phyloP scores from a whole-genome alignment of 495 filamentous ascomycete genomes.

The Hyaloscypha variabilis region DNA sequence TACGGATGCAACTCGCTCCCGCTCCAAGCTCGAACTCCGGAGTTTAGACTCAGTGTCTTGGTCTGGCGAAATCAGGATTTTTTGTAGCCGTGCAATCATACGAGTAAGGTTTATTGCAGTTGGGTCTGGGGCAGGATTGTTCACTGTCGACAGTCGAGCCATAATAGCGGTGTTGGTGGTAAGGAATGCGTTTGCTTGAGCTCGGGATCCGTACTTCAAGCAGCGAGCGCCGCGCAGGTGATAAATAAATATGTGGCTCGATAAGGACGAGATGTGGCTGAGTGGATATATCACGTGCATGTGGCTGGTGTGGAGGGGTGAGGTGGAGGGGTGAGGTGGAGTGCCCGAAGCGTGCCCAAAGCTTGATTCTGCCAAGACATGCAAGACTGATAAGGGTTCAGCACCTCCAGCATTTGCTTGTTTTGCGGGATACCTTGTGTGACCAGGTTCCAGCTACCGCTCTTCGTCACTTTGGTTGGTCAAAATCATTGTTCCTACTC shows the following conservation, averaged over 20 bases:
- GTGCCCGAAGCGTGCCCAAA: too few relatives aligned
- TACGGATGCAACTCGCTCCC: conserved; percentile 67
- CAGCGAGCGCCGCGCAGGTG: neutral
- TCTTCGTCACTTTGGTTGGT: neutral
- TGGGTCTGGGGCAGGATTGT: conserved; percentile 15
- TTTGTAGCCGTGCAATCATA: conserved; percentile 75
- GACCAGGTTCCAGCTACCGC: neutral
- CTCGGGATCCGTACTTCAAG: neutral
- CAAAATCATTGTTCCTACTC: neutral
- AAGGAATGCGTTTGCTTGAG: conserved; percentile 1
- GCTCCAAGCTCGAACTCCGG: conserved; percentile 67
- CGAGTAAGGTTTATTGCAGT: conserved; percentile 63
- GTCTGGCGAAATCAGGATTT: conserved; percentile 68
- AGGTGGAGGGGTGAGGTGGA: too few relatives aligned
- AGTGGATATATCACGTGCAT: neutral
- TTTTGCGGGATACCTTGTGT: neutral
- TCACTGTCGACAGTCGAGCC: conserved; percentile 24
- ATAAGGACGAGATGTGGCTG: neutral
- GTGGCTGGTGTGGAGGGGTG: conserved; percentile 1
- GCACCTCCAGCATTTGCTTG: neutral
- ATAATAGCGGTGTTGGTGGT: conserved; percentile 13
- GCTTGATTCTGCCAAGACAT: conserved; percentile 8
- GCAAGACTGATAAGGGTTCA: neutral
- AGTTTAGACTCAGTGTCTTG: conserved; percentile 59
- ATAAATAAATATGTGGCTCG: conserved; percentile 1